These are phyloP conservation scores for Cucurbita pepo DNA, from an alignment of 306 rosid species.

Conservation along the genomic window DNA sequence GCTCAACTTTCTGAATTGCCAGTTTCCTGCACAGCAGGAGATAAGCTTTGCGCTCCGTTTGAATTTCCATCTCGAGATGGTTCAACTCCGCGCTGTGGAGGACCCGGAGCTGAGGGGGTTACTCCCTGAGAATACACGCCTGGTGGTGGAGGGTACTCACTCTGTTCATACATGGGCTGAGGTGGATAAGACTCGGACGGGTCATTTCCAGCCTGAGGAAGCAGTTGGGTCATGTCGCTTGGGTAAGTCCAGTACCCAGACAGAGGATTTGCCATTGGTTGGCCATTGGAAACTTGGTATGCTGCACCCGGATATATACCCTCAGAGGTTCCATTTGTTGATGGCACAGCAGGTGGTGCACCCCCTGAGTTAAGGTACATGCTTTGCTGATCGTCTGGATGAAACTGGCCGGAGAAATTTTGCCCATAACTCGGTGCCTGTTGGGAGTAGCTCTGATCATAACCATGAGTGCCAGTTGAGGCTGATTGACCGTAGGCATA, in stretches of 20 bases:
- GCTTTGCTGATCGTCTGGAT: conserved; percentile 13
- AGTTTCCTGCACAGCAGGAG: conserved; percentile 11
- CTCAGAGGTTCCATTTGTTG: conserved; percentile 15
- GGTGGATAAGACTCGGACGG: conserved; percentile 26
- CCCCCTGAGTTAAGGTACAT: conserved; percentile 13
- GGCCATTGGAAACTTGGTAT: conserved; percentile 5
- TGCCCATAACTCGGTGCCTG: conserved; percentile 23
- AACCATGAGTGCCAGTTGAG: conserved; percentile 10
- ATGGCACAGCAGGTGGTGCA: conserved; percentile 16
- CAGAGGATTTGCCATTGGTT: no score
- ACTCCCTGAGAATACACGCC: conserved; percentile 9
- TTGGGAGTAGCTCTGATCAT: conserved; percentile 27
- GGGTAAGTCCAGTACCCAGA: conserved; percentile 34
- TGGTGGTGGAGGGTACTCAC: conserved; percentile 18
- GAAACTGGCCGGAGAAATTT: conserved; percentile 13
- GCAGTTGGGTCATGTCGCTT: conserved; percentile 11
- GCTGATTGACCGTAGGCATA: conserved; percentile 17
- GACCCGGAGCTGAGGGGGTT: conserved; percentile 3
- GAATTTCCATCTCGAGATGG: conserved; percentile 8
- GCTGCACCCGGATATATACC: conserved; percentile 13
- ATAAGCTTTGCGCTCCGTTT: conserved; percentile 8
- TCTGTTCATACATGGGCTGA: conserved; percentile 15
- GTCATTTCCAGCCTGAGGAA: conserved; percentile 14
- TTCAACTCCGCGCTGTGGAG: conserved; percentile 10
- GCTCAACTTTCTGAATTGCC: conserved; percentile 17